These are phyloP conservation scores for Lecanoromycetidae sp. DNA, from an alignment of 2,329 filamentous ascomycete genomes.

Conservation along the genomic window DNA sequence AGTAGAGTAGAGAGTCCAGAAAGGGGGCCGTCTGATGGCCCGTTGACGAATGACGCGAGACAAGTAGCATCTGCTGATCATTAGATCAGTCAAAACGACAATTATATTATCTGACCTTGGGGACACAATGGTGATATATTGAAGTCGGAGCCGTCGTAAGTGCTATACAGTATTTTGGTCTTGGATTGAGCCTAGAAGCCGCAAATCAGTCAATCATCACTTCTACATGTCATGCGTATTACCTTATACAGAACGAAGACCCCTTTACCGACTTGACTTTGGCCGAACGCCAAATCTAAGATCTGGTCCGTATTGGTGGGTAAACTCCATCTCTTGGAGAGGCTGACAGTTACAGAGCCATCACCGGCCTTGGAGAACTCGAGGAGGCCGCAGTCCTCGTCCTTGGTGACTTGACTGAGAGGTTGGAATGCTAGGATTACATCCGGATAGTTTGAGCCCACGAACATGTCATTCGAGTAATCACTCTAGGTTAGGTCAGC, in stretches of 20 bases:
- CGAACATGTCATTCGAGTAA: too few relatives aligned
- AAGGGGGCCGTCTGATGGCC: too few relatives aligned
- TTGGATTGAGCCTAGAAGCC: neutral
- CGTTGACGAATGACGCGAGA: neutral
- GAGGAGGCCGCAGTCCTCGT: neutral
- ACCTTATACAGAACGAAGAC: neutral
- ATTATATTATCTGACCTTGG: neutral
- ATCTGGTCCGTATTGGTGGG: neutral
- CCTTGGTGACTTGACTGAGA: neutral
- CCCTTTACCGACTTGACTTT: neutral
- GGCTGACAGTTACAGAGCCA: neutral
- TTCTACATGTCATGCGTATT: neutral
- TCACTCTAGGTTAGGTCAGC: too few relatives aligned
- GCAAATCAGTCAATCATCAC: neutral
- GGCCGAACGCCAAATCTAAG: neutral
- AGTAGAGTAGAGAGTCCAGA: neutral
- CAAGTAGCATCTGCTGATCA: neutral
- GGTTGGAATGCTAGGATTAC: neutral
- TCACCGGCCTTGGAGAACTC: neutral
- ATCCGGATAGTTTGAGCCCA: neutral
- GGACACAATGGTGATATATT: neutral
- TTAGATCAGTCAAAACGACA: neutral
- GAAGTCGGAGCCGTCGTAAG: too few relatives aligned
- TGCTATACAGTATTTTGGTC: too few relatives aligned
- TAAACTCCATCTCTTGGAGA: neutral